Evolutionary conservation across 2,329 filamentous ascomycete species (phyloP), one percentile per base, ranked within the genome.

Genomic region (Aspergillus fischeri): DNA sequence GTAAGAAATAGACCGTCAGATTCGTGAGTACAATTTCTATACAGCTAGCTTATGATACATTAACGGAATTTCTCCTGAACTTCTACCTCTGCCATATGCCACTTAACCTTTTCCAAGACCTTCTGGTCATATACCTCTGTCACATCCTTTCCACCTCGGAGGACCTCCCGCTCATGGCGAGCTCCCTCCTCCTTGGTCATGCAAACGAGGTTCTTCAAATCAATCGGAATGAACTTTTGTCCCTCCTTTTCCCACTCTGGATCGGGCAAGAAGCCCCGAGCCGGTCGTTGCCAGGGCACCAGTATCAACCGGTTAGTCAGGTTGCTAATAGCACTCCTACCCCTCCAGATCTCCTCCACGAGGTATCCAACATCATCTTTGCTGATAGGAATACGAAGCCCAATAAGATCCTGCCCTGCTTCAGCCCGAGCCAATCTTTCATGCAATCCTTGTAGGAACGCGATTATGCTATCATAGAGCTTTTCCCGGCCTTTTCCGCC

Each of bases 181-280:
- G 81, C 77, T 3, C 89, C 90, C 74, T 97, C 92, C 60, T 97
- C 92, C 72, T 92, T 96, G 1, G 92, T 97, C 90, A 97, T 91
- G 66, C 89, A 90, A 0, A 96, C 92, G 59, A 97, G 70, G 49
- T 96, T 87, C 28, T 82, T 80, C 65, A 93, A 75, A 32, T 80
- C 74, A 4, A 97, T 65, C 2, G 81, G 83, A n/a, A 90, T 87
- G 49, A 82, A 86, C 68, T 90, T 95, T 72, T 97, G 92, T 24
- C 87, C 85, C n/a, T 86, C 70, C 50, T 73, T 67, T 51, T 73
- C 81, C 44, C 85, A 83, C 32, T 81, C 81, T 54, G 84, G 79
- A 45, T 92, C 88, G 14, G 82, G 76, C 56, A 83, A 78, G 62
- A 85, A 89, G 25, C 82, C 82, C 27, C 73, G 73, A 7, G 75